Evolutionary conservation across 2,329 filamentous ascomycete species (phyloP).

Genomic region (Podosphaera xanthii): DNA sequence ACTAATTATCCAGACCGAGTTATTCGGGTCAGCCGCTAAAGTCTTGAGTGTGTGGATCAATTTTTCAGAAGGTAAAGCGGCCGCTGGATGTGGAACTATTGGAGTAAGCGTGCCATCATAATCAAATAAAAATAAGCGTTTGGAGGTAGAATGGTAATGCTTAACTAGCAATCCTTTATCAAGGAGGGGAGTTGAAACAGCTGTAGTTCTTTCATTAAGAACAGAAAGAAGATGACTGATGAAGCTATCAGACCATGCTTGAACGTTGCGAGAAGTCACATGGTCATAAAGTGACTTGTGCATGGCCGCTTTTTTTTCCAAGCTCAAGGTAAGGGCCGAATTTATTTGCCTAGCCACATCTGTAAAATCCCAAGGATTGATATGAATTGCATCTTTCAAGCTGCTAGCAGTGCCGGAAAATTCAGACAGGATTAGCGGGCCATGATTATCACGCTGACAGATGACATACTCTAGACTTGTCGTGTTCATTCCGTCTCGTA

Average conservation of each 20-base stretch:
- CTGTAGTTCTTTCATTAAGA: slow-evolving; percentile 51
- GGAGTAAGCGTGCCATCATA: slow-evolving; percentile 94
- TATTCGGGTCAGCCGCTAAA: slow-evolving; percentile 57
- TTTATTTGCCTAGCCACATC: slow-evolving; percentile 72
- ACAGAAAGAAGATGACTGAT: slow-evolving; percentile 60
- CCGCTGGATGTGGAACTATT: slow-evolving; percentile 77
- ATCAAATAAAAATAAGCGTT: slow-evolving; percentile 92
- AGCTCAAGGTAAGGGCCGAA: slow-evolving; percentile 53
- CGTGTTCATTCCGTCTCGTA: slow-evolving; percentile 94
- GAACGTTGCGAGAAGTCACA: slow-evolving; percentile 67
- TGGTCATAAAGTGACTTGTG: slow-evolving; percentile 60
- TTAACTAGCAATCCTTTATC: slow-evolving; percentile 50
- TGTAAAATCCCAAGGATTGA: slow-evolving; percentile 84
- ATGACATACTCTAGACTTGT: slow-evolving; percentile 88
- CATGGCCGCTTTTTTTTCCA: slow-evolving; percentile 40
- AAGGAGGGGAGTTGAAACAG: slow-evolving; percentile 57
- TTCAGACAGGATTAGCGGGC: slow-evolving; percentile 81
- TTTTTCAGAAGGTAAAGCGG: slow-evolving; percentile 68
- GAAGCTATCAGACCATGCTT: slow-evolving; percentile 65
- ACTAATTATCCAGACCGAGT: slow-evolving; percentile 95
- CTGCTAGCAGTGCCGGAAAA: slow-evolving; percentile 87
- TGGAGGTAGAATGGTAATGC: slow-evolving; percentile 51
- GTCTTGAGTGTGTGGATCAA: slow-evolving; percentile 60
- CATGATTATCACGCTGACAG: slow-evolving; percentile 68
- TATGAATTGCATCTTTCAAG: slow-evolving; percentile 68